Conservation (phyloP, 352 stramenopile genomes). For the Pythium scleroteichum region DNA sequence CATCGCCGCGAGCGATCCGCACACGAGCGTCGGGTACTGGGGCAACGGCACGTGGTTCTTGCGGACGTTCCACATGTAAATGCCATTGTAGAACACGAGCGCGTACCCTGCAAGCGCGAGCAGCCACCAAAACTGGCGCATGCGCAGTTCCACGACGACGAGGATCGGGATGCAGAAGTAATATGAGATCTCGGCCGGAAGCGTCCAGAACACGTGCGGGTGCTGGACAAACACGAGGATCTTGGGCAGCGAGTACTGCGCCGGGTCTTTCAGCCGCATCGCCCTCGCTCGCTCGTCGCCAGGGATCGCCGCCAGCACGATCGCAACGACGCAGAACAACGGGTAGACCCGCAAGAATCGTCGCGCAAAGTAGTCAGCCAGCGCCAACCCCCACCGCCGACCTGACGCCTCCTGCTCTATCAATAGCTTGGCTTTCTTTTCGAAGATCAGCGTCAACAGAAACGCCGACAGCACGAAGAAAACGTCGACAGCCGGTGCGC, state of each 20-base stretch:
- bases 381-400: slow-evolving; percentile 25
- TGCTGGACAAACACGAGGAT: slow-evolving; percentile 2
- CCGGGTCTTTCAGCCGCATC: neutral
- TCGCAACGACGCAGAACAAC: slow-evolving; percentile 28
- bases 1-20: slow-evolving; percentile 41
- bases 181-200: slow-evolving; percentile 40
- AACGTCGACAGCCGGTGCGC: slow-evolving; percentile 33
- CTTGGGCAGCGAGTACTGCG: neutral
- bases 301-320: slow-evolving; percentile 22
- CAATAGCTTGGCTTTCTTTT: slow-evolving; percentile 35
- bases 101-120: neutral
- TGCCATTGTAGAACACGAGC: neutral
- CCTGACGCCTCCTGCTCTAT: slow-evolving; percentile 26
- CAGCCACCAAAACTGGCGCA: slow-evolving; percentile 14
- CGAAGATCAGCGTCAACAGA: slow-evolving; percentile 40
- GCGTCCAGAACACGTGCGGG: slow-evolving; percentile 21
- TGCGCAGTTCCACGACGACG: slow-evolving; percentile 12
- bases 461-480: slow-evolving; percentile 50
- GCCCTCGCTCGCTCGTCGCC: neutral
- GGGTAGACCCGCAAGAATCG: slow-evolving; percentile 23
- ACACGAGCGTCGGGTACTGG: slow-evolving; percentile 45
- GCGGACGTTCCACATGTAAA: neutral
- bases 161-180: slow-evolving; percentile 42
- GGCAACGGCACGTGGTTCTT: slow-evolving; percentile 9
- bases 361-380: slow-evolving; percentile 39